Evolutionary conservation across 345 rosid genomes (phyloP).

Genomic region (Dovyalis caffra): DNA sequence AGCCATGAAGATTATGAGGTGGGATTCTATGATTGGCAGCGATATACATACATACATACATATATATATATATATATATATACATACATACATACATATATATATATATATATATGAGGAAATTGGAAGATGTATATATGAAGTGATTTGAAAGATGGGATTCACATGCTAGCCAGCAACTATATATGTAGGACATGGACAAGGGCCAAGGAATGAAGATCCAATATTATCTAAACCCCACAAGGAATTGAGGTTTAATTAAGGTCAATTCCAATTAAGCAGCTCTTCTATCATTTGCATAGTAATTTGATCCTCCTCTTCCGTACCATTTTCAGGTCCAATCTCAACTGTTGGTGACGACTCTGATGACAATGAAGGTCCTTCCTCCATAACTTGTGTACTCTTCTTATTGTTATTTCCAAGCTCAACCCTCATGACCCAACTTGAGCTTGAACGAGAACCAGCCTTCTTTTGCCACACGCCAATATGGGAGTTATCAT

Average conservation of each 20-base stretch:
- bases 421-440: conserved; percentile 75
- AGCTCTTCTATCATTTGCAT: conserved; percentile 82
- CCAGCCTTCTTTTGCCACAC: conserved; percentile 82
- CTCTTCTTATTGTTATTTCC: conserved; percentile 27
- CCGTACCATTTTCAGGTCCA: conserved; percentile 21
- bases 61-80: too few relatives aligned
- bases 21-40: neutral
- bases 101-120: neutral
- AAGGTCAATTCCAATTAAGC: conserved; percentile 44
- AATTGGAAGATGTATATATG: neutral
- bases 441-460: conserved; percentile 41
- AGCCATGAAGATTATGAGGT: neutral
- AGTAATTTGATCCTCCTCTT: conserved; percentile 56
- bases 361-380: conserved; percentile 11
- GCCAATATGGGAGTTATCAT: conserved; percentile 60
- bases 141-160: neutral
- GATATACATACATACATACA: too few relatives aligned
- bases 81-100: too few relatives aligned
- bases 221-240: neutral
- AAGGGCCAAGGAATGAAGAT: neutral
- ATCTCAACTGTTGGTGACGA: conserved; percentile 11
- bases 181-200: neutral
- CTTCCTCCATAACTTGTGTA: conserved; percentile 10
- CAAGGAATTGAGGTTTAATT: neutral
- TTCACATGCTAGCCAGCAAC: neutral